Conservation (phyloP, 2,329 filamentous ascomycete species). For the Talaromyces piceae region DNA sequence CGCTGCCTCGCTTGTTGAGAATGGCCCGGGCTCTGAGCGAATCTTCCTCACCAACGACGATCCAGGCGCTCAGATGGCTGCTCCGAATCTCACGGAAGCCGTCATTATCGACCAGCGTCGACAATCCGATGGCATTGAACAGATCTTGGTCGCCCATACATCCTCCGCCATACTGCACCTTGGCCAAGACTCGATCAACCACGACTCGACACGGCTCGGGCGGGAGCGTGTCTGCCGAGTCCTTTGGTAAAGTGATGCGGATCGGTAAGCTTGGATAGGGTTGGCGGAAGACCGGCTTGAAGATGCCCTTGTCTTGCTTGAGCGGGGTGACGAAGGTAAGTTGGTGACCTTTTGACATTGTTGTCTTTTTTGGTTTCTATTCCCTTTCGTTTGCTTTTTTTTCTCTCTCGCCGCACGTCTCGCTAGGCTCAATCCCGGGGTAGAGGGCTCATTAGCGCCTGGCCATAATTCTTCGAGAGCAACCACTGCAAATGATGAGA, state of each 20-base stretch:
- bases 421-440: no score
- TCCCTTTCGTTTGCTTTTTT: background rate
- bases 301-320: constrained; percentile 4
- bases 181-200: background rate
- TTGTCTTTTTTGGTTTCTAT: background rate
- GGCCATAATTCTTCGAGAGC: background rate
- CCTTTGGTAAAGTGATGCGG: constrained; percentile 2
- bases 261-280: constrained; percentile 1
- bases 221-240: background rate
- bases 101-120: background rate
- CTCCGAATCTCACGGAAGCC: constrained; percentile 6
- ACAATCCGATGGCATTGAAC: constrained; percentile 2
- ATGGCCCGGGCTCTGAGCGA: background rate
- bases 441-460: background rate
- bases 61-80: constrained; percentile 4
- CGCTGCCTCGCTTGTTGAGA: background rate
- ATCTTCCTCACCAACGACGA: constrained; percentile 2
- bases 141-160: background rate
- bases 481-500: background rate
- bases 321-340: constrained; percentile 8
- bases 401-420: background rate
- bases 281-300: constrained; percentile 3
- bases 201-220: background rate
- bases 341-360: background rate
- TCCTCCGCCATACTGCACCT: constrained; percentile 1